Evolutionary conservation across 1,284 basidiomycete species (phyloP).

Genomic region (Microbotryomycetes sp.): DNA sequence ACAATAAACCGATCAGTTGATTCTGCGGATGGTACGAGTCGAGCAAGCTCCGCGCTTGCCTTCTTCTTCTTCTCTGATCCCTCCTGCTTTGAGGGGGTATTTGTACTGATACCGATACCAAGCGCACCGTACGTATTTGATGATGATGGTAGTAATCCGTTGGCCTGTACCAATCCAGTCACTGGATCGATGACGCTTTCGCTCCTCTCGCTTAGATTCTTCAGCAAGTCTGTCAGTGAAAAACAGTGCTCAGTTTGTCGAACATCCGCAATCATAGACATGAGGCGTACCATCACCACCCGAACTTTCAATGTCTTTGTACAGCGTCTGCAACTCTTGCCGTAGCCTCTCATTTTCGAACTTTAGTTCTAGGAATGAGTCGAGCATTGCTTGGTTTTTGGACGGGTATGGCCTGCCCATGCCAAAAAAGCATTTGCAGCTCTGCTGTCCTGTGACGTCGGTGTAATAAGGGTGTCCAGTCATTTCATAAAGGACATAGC

Average conservation of each 20-base stretch:
- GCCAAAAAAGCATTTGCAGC: constrained; percentile 55
- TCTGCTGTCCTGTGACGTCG: constrained; percentile 16
- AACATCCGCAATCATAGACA: too few species aligned
- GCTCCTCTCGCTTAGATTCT: not conserved
- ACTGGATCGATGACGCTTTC: constrained; percentile 25
- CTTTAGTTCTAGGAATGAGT: constrained; percentile 68
- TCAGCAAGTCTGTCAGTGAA: not conserved
- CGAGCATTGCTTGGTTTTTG: constrained; percentile 62
- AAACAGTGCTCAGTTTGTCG: too few species aligned
- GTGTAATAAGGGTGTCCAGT: constrained; percentile 57
- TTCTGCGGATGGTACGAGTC: too few species aligned
- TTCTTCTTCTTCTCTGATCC: constrained; percentile 35
- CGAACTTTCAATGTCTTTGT: constrained; percentile 33
- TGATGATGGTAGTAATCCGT: constrained; percentile 29
- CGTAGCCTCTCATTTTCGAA: constrained; percentile 61
- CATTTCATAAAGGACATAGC: constrained; percentile 60
- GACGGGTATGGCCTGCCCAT: constrained; percentile 70
- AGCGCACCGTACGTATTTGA: constrained; percentile 35
- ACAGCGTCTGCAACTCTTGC: constrained; percentile 35
- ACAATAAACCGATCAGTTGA: not conserved
- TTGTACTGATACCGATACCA: constrained; percentile 33
- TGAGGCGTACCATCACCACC: not conserved
- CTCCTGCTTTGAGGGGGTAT: constrained; percentile 16
- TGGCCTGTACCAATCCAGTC: constrained; percentile 28
- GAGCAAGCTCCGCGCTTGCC: constrained; percentile 51